phyloP scores from a whole-genome alignment of 305 asterid genomes.

The Fraxinus ornus region DNA sequence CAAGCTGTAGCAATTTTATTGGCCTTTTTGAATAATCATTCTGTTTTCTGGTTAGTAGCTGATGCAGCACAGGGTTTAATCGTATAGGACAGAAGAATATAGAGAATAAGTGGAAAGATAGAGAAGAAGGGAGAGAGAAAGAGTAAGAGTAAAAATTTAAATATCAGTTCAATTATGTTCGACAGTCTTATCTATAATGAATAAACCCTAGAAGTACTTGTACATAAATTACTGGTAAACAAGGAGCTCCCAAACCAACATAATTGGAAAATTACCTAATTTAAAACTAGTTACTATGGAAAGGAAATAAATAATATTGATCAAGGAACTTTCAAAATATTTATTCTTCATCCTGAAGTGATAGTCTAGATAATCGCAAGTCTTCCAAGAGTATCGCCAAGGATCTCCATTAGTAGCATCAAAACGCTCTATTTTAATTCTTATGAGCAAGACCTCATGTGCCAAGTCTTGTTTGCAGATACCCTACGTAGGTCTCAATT shows the following conservation, averaged over 20 bases:
- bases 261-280: background rate
- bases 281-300: background rate
- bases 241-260: background rate
- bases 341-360: background rate
- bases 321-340: background rate
- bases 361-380: background rate
- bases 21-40: background rate
- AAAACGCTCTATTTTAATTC: background rate
- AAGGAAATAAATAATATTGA: background rate
- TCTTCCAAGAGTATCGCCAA: background rate
- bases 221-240: background rate
- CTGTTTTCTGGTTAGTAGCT: background rate
- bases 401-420: background rate
- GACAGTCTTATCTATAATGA: background rate
- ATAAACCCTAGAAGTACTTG: background rate
- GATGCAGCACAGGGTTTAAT: background rate
- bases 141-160: background rate
- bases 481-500: constrained; percentile 93
- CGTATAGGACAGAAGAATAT: background rate
- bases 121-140: background rate
- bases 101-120: background rate
- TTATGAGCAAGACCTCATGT: background rate
- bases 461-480: constrained; percentile 45
- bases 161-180: background rate
- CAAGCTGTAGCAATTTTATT: background rate